Evolutionary conservation across 1,139 yeast species (phyloP).

Genomic region (Torulaspora globosa): DNA sequence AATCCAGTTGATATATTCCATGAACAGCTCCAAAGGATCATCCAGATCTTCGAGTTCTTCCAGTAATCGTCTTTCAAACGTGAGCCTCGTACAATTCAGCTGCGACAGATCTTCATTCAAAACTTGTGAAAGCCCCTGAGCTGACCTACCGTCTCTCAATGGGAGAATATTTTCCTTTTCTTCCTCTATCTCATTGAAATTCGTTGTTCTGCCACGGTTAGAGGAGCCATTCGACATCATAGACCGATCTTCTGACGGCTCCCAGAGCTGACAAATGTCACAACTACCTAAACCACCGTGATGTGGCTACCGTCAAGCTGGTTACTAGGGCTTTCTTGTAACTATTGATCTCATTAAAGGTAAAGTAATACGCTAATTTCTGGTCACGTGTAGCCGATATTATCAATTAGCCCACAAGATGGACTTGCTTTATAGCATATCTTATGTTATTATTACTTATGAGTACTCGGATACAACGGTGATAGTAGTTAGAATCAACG

Average conservation of each 20-base stretch:
- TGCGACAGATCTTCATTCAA: conserved; percentile 37
- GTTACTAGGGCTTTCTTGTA: not conserved
- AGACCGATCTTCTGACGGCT: not conserved
- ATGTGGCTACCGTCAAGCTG: not conserved
- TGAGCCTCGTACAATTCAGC: conserved; percentile 42
- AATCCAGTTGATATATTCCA: conserved; percentile 73
- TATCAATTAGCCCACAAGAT: not conserved
- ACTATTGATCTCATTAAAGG: not conserved
- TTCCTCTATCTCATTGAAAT: conserved; percentile 54
- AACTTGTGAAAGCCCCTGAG: conserved; percentile 49
- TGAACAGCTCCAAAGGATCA: conserved; percentile 73
- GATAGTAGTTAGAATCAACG: not conserved
- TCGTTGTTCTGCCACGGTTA: conserved; percentile 25
- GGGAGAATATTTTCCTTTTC: conserved; percentile 83
- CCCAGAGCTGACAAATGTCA: not conserved
- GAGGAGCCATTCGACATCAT: conserved; percentile 9
- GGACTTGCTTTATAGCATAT: not conserved
- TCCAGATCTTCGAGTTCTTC: conserved; percentile 56
- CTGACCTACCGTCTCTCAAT: conserved; percentile 66
- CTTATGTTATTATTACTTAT: conserved; percentile 2
- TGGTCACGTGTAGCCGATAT: conserved; percentile 3
- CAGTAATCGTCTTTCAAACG: conserved; percentile 40
- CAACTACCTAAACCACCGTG: not conserved
- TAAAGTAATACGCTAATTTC: not conserved
- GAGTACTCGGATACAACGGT: conserved; percentile 6